phyloP scores from a whole-genome alignment of 805 yeast genomes.

The Wickerhamia fluorescens region DNA sequence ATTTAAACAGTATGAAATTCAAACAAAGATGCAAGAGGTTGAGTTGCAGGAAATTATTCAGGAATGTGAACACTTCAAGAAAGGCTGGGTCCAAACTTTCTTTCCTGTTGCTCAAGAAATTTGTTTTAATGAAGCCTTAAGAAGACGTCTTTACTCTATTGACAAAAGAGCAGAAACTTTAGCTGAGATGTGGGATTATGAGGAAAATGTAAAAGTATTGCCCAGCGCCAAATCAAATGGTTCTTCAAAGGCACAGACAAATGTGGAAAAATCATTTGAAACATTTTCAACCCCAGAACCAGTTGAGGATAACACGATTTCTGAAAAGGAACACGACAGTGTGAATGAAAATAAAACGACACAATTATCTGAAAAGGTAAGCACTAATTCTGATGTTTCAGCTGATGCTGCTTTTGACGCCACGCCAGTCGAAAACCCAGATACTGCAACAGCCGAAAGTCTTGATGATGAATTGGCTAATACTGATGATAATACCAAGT shows the following conservation, averaged over 20 bases:
- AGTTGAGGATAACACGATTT: no score
- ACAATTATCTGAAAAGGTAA: background rate
- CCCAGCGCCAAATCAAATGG: no score
- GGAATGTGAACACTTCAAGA: conserved; percentile 67
- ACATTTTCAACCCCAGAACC: no score
- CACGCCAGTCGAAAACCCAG: conserved; percentile 2
- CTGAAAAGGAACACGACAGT: no score
- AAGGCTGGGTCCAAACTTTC: conserved; percentile 74
- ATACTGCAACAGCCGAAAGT: background rate
- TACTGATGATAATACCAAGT: no score
- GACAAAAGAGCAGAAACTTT: conserved; percentile 31
- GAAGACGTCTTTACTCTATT: conserved; percentile 58
- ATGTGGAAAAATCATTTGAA: no score
- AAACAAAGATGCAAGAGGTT: conserved; percentile 68
- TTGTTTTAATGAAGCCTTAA: conserved; percentile 84
- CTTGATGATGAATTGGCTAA: no score
- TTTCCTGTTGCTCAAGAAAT: conserved; percentile 82
- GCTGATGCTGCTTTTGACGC: no score
- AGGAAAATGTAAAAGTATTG: conserved; percentile 7
- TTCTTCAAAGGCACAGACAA: no score
- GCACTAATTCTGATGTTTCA: no score
- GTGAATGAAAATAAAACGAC: no score
- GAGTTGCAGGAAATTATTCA: conserved; percentile 70
- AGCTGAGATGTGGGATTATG: conserved; percentile 29
- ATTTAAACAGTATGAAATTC: conserved; percentile 71